Percentiles rank a stretch among this genome's conserved stretches.
These are phyloP conservation scores for Eutrema heterophyllum DNA, from an alignment of 345 rosid genomes.

Conservation along the genomic window DNA sequence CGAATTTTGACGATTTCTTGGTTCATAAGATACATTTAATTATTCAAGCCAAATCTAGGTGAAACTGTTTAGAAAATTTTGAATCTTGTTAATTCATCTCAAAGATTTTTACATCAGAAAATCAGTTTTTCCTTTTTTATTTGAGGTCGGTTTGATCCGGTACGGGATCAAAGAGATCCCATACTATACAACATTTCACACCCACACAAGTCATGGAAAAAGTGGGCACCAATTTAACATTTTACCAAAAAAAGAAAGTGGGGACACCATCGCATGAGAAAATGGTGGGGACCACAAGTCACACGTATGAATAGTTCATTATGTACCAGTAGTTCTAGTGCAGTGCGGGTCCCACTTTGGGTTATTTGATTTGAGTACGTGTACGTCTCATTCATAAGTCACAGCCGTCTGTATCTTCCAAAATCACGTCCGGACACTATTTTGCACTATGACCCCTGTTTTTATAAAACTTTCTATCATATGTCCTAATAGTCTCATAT, in stretches of 20 bases:
- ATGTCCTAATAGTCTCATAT: background rate
- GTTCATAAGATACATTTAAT: background rate
- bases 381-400: background rate
- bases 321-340: background rate
- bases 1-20: background rate
- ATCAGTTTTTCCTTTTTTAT: background rate
- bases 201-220: background rate
- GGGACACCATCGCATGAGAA: too few species aligned
- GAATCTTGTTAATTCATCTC: background rate
- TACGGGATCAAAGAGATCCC: background rate
- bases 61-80: too few species aligned
- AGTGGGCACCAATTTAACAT: background rate
- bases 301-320: background rate
- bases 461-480: background rate
- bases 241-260: too few species aligned
- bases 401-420: background rate
- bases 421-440: background rate
- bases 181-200: background rate
- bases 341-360: background rate
- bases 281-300: background rate
- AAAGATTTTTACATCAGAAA: background rate
- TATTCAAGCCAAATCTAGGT: background rate
- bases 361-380: background rate
- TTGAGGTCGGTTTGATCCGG: constrained; percentile 4
- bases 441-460: background rate